Conservation (phyloP, 805 yeast genomes). For the Metschnikowia continentalis region DNA sequence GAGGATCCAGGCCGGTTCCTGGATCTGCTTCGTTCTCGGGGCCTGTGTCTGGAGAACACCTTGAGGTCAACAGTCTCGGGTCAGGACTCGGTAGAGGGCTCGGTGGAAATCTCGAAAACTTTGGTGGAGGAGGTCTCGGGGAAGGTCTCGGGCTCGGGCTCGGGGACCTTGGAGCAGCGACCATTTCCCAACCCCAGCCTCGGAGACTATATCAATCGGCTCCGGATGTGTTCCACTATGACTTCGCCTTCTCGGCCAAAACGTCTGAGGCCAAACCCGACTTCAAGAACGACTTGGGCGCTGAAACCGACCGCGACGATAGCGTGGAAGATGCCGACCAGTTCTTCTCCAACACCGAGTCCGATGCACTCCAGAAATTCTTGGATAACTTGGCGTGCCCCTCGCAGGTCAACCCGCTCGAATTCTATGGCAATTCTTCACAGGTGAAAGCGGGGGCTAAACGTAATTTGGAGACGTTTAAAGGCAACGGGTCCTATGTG, state of each 20-base stretch:
- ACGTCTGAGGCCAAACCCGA: not conserved
- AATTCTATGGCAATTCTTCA: constrained; percentile 20
- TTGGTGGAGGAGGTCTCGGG: not conserved
- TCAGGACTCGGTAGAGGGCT: too few relatives aligned
- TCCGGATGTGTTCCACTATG: not conserved
- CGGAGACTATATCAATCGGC: not conserved
- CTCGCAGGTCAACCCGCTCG: constrained; percentile 27
- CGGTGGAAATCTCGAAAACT: too few relatives aligned
- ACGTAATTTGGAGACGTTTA: too few relatives aligned
- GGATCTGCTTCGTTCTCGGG: not conserved
- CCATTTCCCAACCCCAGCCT: not conserved
- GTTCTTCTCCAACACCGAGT: constrained; percentile 18
- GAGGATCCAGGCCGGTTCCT: not conserved
- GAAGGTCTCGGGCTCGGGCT: not conserved
- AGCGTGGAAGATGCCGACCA: constrained; percentile 15
- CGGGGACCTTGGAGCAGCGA: not conserved
- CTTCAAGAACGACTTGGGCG: not conserved
- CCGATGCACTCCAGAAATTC: constrained; percentile 32
- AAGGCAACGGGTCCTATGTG: not conserved
- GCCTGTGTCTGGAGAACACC: not conserved
- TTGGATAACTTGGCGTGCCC: constrained; percentile 37
- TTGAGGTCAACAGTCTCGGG: not conserved
- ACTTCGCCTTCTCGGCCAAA: not conserved
- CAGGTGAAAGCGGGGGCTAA: too few relatives aligned
- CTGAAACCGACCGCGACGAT: constrained; percentile 2